Base-by-base conservation (phyloP, 2,329 filamentous ascomycete genomes). In the Gyromitra esculenta region DNA sequence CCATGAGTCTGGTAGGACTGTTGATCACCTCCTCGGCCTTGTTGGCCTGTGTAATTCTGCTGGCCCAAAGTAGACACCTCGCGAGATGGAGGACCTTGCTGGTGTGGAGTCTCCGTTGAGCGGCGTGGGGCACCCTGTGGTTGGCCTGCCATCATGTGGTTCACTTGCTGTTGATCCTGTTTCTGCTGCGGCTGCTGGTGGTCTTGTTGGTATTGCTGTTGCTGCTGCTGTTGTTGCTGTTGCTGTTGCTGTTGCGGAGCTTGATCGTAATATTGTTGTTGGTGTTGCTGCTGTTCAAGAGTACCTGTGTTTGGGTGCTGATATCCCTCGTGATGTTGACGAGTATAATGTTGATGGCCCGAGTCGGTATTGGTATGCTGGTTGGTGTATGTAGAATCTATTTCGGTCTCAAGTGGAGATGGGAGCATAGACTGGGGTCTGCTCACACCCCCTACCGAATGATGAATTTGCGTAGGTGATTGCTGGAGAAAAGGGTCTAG, bases 221-320 rank as follows among this genome's bases (percentile, higher is more conserved):
- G 72, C 5, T 75, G 68, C n/a, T 78, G 75, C 15, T 64, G 79
- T 13, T 75, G 63, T n/a, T 81, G 80, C 25, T 81, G 81, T 15
- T 66, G 64, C 41, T 73, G 67, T 15, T 77, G 76, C 31, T 78
- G 76, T 66, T 80, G 78, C 43, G 76, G 73, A 54, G 18, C 37
- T 45, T 79, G 78, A 15, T 79, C 69, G 56, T 79, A 77, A 35
- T 80, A 79, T 21, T 80, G 81, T 63, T 81, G 81, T 63, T 79
- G 77, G 18, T 79, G 76, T 41, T 79, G 78, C 48, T 79, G 76
- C 73, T 66, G 75, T 64, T 77, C 75, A 41, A 68, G 21, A 39
- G 54, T 70, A 54, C 50, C 52, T 13, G 41, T 7, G 48, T 31
- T 65, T 8, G 50, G 18, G 35, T 31, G 57, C 5, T 71, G 72